Evolutionary conservation across 2,329 filamentous ascomycete genomes (phyloP), one percentile per base, ranked within the genome.

Genomic region (Colletotrichum sp.): DNA sequence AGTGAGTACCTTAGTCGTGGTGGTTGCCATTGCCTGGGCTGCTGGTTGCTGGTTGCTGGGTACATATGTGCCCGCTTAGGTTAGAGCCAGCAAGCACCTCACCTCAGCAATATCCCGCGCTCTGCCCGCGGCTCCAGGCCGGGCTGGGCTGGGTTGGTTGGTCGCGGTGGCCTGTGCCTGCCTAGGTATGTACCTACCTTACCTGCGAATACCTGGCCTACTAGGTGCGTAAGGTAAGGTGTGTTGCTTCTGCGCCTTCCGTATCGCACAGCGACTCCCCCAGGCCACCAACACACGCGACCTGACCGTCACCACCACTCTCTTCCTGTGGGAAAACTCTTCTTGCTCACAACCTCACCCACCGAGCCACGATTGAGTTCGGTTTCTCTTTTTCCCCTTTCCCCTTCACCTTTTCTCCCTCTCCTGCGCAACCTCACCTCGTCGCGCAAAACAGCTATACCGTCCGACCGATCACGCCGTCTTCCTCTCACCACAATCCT

Each of bases 311-410:
- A 76, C 64, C 72, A 71, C 68, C 57, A 57, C 63, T 32, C 28
- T 36, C 22, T 16, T 28, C 48, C 52, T 30, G 71, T 71, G 65
- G 68, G 70, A 76, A 76, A 76, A 76, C 70, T 76, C 70, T 76
- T 75, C 66, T 69, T 72, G 66, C 64, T 71, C 75, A 72, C 65
- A 75, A 77, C 72, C 72, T 69, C 75, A 69, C 75, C 63, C 68
- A 65, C 59, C 24, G 44, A 71, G 55, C 67, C 48, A 64, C 62
- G 48, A 75, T 71, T 77, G 67, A 67, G 60, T 71, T 64, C 63
- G 75, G 65, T 44, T 75, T 39, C 22, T 57, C 39, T 68, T 75
- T 68, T 12, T 28, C 39, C 57, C 24, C 67, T 63, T 55, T 55
- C 30, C 30, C 66, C 65, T 44, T 24, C 36, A 48, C 36, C 60